phyloP scores from a whole-genome alignment of 257 asterid genomes.

The Nicotiana paniculata region DNA sequence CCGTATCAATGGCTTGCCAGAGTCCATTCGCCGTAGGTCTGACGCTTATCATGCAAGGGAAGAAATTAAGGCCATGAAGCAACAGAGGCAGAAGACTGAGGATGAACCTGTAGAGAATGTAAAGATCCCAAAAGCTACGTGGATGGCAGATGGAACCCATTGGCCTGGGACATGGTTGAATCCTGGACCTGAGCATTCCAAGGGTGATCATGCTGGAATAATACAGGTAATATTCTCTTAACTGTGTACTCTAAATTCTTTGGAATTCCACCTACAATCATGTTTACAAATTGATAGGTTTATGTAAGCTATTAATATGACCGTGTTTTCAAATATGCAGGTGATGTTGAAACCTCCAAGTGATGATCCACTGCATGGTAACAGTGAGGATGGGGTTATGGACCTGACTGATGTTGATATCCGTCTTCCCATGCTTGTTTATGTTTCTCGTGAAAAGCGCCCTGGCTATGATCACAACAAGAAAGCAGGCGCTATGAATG shows the following conservation, averaged over 20 bases:
- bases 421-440: constrained; percentile 77
- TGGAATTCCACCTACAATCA: neutral
- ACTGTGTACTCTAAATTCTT: neutral
- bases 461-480: constrained; percentile 82
- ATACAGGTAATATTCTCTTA: constrained; percentile 42
- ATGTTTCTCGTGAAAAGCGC: constrained; percentile 74
- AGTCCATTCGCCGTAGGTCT: constrained; percentile 60
- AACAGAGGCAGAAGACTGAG: constrained; percentile 53
- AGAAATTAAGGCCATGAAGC: constrained; percentile 55
- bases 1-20: constrained; percentile 59
- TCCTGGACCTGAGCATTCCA: constrained; percentile 48
- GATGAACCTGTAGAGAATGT: constrained; percentile 43
- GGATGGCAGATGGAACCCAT: constrained; percentile 88
- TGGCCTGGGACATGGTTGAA: constrained; percentile 83
- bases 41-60: constrained; percentile 72
- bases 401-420: constrained; percentile 53
- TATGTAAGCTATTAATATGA: neutral
- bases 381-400: constrained; percentile 37
- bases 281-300: constrained; percentile 28
- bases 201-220: constrained; percentile 79
- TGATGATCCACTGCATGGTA: constrained; percentile 59
- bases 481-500: constrained; percentile 85
- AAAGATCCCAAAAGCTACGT: constrained; percentile 60
- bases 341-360: constrained; percentile 85
- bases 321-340: constrained; percentile 23